These are phyloP conservation scores for Boehmeria nivea DNA, from an alignment of 306 rosid genomes.

Conservation along the genomic window DNA sequence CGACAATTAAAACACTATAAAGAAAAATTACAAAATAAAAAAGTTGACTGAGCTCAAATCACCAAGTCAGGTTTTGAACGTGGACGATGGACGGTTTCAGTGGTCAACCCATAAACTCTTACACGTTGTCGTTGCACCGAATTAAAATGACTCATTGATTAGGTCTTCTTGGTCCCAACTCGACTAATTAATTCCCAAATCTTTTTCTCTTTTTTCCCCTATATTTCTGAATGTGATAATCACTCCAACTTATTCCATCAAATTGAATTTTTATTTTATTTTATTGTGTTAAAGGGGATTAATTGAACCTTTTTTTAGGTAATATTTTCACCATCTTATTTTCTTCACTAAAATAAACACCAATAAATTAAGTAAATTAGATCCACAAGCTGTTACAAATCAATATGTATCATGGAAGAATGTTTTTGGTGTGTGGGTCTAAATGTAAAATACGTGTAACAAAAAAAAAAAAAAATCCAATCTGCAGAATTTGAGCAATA, in stretches of 20 bases:
- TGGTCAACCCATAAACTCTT: slow-evolving; percentile 3
- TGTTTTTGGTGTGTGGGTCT: too few relatives aligned
- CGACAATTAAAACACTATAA: too few relatives aligned
- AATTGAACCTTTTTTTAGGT: neutral
- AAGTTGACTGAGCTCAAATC: neutral
- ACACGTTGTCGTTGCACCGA: slow-evolving; percentile 6
- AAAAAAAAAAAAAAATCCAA: too few relatives aligned
- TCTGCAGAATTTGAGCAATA: neutral
- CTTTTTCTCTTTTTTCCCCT: too few relatives aligned
- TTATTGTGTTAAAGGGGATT: neutral
- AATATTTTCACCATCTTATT: neutral
- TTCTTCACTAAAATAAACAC: neutral
- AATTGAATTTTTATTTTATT: neutral
- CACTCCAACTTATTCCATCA: neutral
- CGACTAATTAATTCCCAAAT: neutral
- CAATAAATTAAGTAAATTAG: neutral
- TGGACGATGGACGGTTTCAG: neutral
- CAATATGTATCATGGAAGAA: too few relatives aligned
- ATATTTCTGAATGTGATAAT: neutral
- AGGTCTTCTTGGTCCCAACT: neutral
- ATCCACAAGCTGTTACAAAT: too few relatives aligned
- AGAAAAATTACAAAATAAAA: neutral
- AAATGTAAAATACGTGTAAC: too few relatives aligned
- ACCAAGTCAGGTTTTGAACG: slow-evolving; percentile 7
- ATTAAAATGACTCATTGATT: neutral